Evolutionary conservation across 1,139 yeast species (phyloP).

Genomic region (Suhomyces yuchorum): DNA sequence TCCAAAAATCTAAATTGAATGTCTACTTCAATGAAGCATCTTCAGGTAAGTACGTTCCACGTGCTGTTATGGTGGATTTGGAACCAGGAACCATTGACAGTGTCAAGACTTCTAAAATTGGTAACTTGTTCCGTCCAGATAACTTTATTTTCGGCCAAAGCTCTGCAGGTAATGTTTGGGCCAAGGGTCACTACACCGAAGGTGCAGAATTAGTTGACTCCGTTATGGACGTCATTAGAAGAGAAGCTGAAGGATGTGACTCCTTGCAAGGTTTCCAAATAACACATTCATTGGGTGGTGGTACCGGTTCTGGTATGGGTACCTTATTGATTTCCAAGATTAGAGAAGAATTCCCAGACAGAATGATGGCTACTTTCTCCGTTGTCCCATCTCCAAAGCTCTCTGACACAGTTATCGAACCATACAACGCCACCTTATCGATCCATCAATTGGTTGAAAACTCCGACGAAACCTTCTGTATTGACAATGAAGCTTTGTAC

Average conservation of each 20-base stretch:
- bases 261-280: conserved; percentile 93
- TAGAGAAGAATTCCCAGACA: conserved; percentile 55
- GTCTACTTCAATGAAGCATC: conserved; percentile 62
- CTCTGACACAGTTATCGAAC: conserved; percentile 91
- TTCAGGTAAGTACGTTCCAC: conserved; percentile 86
- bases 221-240: conserved; percentile 84
- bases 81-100: conserved; percentile 93
- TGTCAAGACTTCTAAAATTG: conserved; percentile 74
- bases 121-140: conserved; percentile 88
- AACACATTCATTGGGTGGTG: conserved; percentile 93
- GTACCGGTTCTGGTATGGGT: conserved; percentile 95
- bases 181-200: conserved; percentile 94
- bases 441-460: conserved; percentile 88
- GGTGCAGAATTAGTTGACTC: conserved; percentile 93
- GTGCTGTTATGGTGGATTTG: conserved; percentile 88
- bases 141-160: conserved; percentile 87
- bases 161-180: conserved; percentile 96
- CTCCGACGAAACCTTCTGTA: conserved; percentile 91
- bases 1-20: conserved; percentile 60
- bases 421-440: conserved; percentile 91
- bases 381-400: conserved; percentile 91
- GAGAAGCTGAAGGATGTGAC: conserved; percentile 93
- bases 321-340: conserved; percentile 33
- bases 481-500: conserved; percentile 90
- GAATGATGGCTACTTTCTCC: conserved; percentile 95